Percentiles rank a stretch among this genome's conserved stretches.
Conservation (phyloP, 75 land plant species). For the Cupressus sempervirens region DNA sequence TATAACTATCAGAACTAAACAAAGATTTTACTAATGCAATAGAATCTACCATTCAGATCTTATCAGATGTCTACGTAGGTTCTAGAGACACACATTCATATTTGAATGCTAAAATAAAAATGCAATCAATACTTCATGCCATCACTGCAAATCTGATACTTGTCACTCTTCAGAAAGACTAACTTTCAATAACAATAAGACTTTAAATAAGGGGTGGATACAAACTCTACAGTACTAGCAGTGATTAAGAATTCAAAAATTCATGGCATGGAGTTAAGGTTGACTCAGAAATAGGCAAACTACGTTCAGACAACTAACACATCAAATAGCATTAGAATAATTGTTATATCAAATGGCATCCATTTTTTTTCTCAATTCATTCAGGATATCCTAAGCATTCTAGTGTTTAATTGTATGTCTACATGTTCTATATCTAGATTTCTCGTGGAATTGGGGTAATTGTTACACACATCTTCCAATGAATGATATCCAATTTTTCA, state of each 20-base stretch:
- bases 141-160: background rate
- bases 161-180: background rate
- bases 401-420: background rate
- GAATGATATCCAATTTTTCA: too few relatives aligned
- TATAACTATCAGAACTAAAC: too few relatives aligned
- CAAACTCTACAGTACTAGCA: background rate
- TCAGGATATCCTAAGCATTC: background rate
- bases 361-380: background rate
- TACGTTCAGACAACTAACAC: background rate
- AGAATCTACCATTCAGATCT: too few relatives aligned
- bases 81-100: too few relatives aligned
- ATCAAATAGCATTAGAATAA: background rate
- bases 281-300: background rate
- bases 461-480: too few relatives aligned
- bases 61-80: too few relatives aligned
- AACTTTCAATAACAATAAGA: background rate
- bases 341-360: background rate
- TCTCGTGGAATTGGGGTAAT: background rate
- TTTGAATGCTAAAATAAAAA: background rate
- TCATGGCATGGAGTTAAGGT: background rate
- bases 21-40: too few relatives aligned
- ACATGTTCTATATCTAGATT: background rate
- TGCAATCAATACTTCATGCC: background rate
- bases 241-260: background rate
- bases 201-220: background rate